Percentiles rank a stretch among this genome's conserved stretches.
Evolutionary conservation across 2,329 filamentous ascomycete species (phyloP).

Genomic region (Biscogniauxia mediterranea): DNA sequence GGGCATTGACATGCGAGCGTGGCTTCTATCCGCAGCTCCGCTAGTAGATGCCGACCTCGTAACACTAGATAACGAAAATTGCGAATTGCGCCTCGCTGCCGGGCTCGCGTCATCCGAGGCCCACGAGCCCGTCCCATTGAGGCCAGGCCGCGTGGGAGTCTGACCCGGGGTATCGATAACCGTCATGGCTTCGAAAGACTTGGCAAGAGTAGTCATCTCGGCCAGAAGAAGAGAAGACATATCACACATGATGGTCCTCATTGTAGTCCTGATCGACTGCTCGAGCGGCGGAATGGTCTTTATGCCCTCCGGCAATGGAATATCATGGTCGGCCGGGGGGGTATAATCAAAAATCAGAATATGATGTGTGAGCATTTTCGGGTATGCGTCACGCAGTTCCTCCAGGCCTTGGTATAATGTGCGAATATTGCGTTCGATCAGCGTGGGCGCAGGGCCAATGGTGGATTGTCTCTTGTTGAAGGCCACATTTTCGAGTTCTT

Average conservation of each 20-base stretch:
- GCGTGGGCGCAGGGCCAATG: slow-evolving; percentile 48
- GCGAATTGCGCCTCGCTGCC: slow-evolving; percentile 52
- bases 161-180: slow-evolving; percentile 75
- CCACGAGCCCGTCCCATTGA: slow-evolving; percentile 42
- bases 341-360: slow-evolving; percentile 77
- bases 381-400: slow-evolving; percentile 68
- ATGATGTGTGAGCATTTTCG: slow-evolving; percentile 74
- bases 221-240: slow-evolving; percentile 71
- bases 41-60: slow-evolving; percentile 55
- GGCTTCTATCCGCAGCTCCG: slow-evolving; percentile 55
- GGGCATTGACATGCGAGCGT: slow-evolving; percentile 80
- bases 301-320: slow-evolving; percentile 65
- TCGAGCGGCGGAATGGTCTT: slow-evolving; percentile 67
- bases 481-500: slow-evolving; percentile 57
- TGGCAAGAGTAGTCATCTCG: slow-evolving; percentile 73
- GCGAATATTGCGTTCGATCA: slow-evolving; percentile 56
- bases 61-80: slow-evolving; percentile 45
- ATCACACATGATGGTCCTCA: slow-evolving; percentile 78
- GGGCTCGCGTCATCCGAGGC: slow-evolving; percentile 41
- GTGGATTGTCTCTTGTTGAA: slow-evolving; percentile 55
- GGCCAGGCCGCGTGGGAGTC: slow-evolving; percentile 38
- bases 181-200: slow-evolving; percentile 68
- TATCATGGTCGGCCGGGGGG: slow-evolving; percentile 44
- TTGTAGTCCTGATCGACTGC: slow-evolving; percentile 71
- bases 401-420: slow-evolving; percentile 66